Conservation (phyloP, 208 protist genomes). For the Trypanosoma caninum region DNA sequence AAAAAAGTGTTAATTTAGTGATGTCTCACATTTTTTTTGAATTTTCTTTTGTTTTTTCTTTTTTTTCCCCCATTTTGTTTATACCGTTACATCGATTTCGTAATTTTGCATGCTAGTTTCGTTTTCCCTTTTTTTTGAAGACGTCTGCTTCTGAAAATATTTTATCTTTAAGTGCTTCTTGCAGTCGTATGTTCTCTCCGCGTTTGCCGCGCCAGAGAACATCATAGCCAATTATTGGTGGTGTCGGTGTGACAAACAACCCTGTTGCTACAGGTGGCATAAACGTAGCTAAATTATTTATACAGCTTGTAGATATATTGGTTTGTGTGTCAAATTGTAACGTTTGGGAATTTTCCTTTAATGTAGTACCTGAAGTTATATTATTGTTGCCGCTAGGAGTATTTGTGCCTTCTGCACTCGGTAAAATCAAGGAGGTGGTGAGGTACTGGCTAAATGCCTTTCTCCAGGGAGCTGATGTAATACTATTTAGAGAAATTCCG, state of each 20-base stretch:
- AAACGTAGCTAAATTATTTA: background rate
- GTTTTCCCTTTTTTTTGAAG: slow-evolving; percentile 11
- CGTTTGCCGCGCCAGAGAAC: slow-evolving; percentile 46
- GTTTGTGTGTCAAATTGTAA: too few species aligned
- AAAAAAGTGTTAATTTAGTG: background rate
- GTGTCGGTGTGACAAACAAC: slow-evolving; percentile 3
- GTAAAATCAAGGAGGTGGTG: background rate
- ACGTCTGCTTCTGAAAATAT: slow-evolving; percentile 5
- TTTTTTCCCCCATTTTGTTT: background rate
- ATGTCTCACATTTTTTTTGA: background rate
- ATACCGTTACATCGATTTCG: background rate
- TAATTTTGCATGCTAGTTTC: background rate
- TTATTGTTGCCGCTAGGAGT: background rate
- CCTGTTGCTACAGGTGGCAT: slow-evolving; percentile 15
- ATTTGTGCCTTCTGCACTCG: background rate
- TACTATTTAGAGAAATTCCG: background rate
- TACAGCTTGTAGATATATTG: background rate
- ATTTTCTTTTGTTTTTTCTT: background rate
- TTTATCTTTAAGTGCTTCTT: slow-evolving; percentile 39
- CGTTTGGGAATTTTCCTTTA: background rate
- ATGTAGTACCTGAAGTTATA: too few species aligned
- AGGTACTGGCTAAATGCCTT: slow-evolving; percentile 18
- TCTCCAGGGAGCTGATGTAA: background rate
- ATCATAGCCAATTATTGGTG: slow-evolving; percentile 36
- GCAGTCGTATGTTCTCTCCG: slow-evolving; percentile 45